Evolutionary conservation across 2,329 filamentous ascomycete species (phyloP).

Genomic region (Massarina eburnea): DNA sequence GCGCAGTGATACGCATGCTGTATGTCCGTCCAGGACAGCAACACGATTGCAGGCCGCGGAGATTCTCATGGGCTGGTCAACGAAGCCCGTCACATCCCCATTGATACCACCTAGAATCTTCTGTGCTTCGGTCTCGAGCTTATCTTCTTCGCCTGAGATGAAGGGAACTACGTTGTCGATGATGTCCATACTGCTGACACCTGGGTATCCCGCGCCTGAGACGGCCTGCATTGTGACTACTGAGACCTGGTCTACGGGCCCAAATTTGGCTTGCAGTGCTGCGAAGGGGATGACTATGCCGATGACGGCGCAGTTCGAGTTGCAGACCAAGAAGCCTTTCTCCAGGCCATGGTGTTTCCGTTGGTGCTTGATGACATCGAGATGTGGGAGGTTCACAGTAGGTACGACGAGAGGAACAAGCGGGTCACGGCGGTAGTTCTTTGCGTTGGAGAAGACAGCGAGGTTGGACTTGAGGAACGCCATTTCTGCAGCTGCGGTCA

Average conservation of each 20-base stretch:
- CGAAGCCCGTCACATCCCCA: constrained; percentile 69
- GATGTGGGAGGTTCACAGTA: constrained; percentile 87
- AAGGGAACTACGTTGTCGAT: constrained; percentile 95
- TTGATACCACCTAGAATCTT: constrained; percentile 88
- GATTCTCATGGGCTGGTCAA: constrained; percentile 75
- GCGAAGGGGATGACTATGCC: constrained; percentile 94
- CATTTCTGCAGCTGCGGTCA: constrained; percentile 60
- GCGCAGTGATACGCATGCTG: constrained; percentile 84
- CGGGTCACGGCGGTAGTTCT: constrained; percentile 91
- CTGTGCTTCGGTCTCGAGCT: constrained; percentile 89
- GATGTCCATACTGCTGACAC: constrained; percentile 90
- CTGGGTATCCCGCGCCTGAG: constrained; percentile 87
- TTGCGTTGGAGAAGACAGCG: constrained; percentile 94
- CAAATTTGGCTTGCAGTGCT: constrained; percentile 83
- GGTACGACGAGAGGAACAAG: constrained; percentile 92
- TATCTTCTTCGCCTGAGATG: constrained; percentile 93
- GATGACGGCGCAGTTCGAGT: constrained; percentile 97
- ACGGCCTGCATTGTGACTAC: constrained; percentile 96
- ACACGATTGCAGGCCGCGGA: constrained; percentile 92
- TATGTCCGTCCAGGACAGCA: constrained; percentile 93
- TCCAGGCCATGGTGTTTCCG: constrained; percentile 69
- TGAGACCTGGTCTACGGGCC: constrained; percentile 72
- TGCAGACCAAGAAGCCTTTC: constrained; percentile 93
- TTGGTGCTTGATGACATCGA: constrained; percentile 88
- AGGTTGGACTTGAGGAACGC: constrained; percentile 87